Evolutionary conservation across 2,329 filamentous ascomycete species (phyloP).

Genomic region (Botrytis fabae): DNA sequence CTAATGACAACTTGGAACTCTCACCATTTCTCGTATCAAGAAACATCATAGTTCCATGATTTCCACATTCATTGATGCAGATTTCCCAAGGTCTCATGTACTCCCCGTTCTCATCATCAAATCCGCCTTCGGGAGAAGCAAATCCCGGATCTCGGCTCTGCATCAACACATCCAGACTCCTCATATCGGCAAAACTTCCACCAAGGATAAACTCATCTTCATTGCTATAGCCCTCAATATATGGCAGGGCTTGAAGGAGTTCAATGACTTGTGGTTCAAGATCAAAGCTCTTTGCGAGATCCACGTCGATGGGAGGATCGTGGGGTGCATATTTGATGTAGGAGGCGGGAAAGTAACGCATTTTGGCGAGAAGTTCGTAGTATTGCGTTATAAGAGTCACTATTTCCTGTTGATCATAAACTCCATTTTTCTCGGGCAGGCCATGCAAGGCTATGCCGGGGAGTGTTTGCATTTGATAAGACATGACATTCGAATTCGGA

Average conservation of each 20-base stretch:
- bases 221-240: slow-evolving; percentile 18
- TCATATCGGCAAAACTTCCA: slow-evolving; percentile 28
- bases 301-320: slow-evolving; percentile 23
- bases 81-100: slow-evolving; percentile 10
- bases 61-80: slow-evolving; percentile 5
- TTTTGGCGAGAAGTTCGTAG: slow-evolving; percentile 25
- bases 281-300: slow-evolving; percentile 19
- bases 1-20: neutral
- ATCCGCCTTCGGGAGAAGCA: slow-evolving; percentile 2
- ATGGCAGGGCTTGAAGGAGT: slow-evolving; percentile 26
- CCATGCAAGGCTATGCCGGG: neutral
- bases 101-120: slow-evolving; percentile 21
- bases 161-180: slow-evolving; percentile 1
- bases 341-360: slow-evolving; percentile 24
- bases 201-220: slow-evolving; percentile 26
- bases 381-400: slow-evolving; percentile 21
- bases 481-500: neutral
- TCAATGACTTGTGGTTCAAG: slow-evolving; percentile 24
- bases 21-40: slow-evolving; percentile 17
- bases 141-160: slow-evolving; percentile 25
- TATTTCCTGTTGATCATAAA: slow-evolving; percentile 23
- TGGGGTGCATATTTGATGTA: slow-evolving; percentile 27
- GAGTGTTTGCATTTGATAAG: slow-evolving; percentile 2
- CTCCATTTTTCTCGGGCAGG: neutral
- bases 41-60: neutral